A percentile compares a stretch with the other conserved stretches of the same genome.
Evolutionary conservation across 2,329 filamentous ascomycete species (phyloP).

Genomic region (Botryotinia globosa): DNA sequence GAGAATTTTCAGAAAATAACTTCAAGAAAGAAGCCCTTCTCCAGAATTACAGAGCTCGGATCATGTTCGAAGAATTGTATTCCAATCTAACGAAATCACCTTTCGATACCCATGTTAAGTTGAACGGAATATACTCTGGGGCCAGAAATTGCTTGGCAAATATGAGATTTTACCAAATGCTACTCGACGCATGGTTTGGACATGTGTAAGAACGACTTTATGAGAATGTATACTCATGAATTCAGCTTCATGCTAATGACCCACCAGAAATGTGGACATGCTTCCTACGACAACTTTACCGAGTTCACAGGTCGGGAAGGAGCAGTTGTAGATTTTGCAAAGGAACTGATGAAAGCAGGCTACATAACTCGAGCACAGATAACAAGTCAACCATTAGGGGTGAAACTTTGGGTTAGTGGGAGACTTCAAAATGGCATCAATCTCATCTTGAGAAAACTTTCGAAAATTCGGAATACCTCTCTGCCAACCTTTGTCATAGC

Average conservation of each 20-base stretch:
- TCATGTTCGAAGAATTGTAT: background rate
- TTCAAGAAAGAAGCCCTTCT: background rate
- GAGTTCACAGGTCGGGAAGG: background rate
- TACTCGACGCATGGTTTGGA: background rate
- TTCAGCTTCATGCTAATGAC: background rate
- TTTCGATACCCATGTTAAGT: background rate
- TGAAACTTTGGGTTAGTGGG: no score
- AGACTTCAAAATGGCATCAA: background rate
- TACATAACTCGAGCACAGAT: background rate
- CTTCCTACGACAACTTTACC: background rate
- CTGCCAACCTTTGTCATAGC: background rate
- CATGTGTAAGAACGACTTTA: background rate
- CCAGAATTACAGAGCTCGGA: background rate
- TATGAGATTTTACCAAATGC: background rate
- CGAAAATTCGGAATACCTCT: background rate
- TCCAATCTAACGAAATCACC: no score
- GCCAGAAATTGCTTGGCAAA: background rate
- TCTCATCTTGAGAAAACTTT: background rate
- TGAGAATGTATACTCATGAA: background rate
- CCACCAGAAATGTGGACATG: background rate
- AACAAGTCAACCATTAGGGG: background rate
- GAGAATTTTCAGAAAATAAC: background rate
- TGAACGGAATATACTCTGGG: no score
- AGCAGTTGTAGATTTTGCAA: background rate
- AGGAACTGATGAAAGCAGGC: slow-evolving; percentile 2